Evolutionary conservation across 2,329 filamentous ascomycete genomes (phyloP), one percentile per base, ranked within the genome.

Genomic region (Cytospora piceicola): DNA sequence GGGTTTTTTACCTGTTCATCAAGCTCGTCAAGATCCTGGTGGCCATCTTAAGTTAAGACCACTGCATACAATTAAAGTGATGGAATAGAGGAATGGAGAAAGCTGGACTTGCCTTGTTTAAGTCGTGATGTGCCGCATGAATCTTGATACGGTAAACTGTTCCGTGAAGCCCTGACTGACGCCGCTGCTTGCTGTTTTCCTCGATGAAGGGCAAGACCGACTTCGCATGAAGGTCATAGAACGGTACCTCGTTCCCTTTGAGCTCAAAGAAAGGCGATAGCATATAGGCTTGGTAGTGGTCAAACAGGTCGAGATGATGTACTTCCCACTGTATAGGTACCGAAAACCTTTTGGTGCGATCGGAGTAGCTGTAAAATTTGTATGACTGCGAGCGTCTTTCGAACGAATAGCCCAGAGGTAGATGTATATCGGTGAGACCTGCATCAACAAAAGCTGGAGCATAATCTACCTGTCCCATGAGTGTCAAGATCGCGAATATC

Each of bases 71-170:
- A n/a, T n/a, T n/a, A n/a, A n/a, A n/a, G n/a, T n/a, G n/a, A n/a
- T n/a, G n/a, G n/a, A n/a, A n/a, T n/a, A n/a, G n/a, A n/a, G n/a
- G n/a, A n/a, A n/a, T n/a, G n/a, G n/a, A n/a, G n/a, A n/a, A n/a
- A n/a, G n/a, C n/a, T 29, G 27, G 27, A 32, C 59, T 32, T 4
- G 55, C 59, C 3, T 39, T 4, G 14, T 53, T 24, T 22, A 68
- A 62, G 27, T 64, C 65, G 58, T 70, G 68, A 51, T 70, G 68
- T 9, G 67, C 58, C 7, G 64, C 58, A 57, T 70, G 69, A 27
- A 70, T 69, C 17, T 24, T 39, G 36, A 61, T 54, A 30, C 62
- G 64, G 62, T 52, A 58, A 1, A 69, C 63, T 5, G 55, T 36
- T 22, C 68, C 60, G 27, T 52, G 49, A 27, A 24, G 24, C n/a